phyloP scores from a whole-genome alignment of 306 rosid species.

The Malus domestica region DNA sequence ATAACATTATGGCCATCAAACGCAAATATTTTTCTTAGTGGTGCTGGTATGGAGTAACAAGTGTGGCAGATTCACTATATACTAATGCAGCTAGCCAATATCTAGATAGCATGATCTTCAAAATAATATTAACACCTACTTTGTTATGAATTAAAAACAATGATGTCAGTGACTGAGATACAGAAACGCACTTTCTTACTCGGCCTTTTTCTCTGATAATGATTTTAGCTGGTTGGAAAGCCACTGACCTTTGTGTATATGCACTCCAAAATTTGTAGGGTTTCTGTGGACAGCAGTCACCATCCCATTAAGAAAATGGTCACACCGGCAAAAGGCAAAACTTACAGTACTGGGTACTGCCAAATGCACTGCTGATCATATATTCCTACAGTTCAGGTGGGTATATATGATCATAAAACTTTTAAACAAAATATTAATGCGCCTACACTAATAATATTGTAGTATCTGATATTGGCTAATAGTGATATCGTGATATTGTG shows the following conservation, averaged over 20 bases:
- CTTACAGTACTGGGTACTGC: neutral
- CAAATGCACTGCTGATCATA: neutral
- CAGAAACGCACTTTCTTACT: conserved; percentile 4
- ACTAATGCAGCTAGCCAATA: conserved; percentile 16
- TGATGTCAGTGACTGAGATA: neutral
- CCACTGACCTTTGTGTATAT: neutral
- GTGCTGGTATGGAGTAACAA: conserved; percentile 13
- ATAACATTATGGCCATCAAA: too few relatives aligned
- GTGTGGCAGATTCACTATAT: conserved; percentile 15
- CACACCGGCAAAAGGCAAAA: neutral
- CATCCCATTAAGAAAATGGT: conserved; percentile 4
- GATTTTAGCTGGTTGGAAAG: conserved; percentile 1
- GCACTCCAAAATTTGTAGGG: neutral
- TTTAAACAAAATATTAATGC: neutral
- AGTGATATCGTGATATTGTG: neutral
- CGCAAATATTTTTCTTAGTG: neutral
- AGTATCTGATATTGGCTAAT: neutral
- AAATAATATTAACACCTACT: conserved; percentile 10
- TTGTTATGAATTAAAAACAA: neutral
- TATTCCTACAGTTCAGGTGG: neutral
- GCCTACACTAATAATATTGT: neutral
- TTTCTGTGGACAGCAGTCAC: neutral
- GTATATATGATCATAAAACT: neutral
- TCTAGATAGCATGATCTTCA: conserved; percentile 9
- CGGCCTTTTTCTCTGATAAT: neutral